Conservation (phyloP, 805 yeast genomes). For the Metschnikowia shivogae region DNA sequence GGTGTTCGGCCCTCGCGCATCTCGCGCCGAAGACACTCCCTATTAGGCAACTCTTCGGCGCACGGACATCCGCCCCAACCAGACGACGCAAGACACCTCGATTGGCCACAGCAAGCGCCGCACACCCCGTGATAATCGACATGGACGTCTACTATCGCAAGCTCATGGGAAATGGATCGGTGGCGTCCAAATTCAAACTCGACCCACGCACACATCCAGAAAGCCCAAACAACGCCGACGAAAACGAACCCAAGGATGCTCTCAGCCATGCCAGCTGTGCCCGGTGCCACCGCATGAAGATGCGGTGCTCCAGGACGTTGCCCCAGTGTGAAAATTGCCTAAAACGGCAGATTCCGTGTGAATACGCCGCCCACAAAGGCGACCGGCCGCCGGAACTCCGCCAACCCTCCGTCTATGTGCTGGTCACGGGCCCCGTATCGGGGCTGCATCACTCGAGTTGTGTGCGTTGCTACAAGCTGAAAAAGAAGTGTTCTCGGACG, state of each 20-base stretch:
- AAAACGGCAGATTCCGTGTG: conserved; percentile 1
- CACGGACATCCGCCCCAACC: not conserved
- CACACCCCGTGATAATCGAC: not conserved
- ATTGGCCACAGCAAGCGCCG: no score
- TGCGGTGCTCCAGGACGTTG: not conserved
- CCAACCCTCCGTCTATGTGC: conserved; percentile 7
- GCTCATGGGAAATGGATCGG: conserved; percentile 38
- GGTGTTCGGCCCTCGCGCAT: not conserved
- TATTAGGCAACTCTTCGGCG: conserved; percentile 4
- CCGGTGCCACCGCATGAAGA: conserved; percentile 3
- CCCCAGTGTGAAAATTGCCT: conserved; percentile 3
- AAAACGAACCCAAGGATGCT: not conserved
- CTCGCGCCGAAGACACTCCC: not conserved
- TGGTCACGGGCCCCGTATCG: conserved; percentile 18
- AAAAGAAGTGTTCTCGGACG: conserved; percentile 39
- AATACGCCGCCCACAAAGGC: not conserved
- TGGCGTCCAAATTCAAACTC: conserved; percentile 34
- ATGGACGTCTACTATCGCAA: conserved; percentile 37
- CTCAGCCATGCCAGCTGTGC: not conserved
- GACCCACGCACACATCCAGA: conserved; percentile 2
- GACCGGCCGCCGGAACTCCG: conserved; percentile 1
- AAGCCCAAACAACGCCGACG: not conserved
- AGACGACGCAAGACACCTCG: no score
- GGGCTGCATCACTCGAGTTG: conserved; percentile 32
- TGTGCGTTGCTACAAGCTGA: conserved; percentile 37